Evolutionary conservation across 805 yeast species (phyloP).

Genomic region (Kodamaea kakaduensis): DNA sequence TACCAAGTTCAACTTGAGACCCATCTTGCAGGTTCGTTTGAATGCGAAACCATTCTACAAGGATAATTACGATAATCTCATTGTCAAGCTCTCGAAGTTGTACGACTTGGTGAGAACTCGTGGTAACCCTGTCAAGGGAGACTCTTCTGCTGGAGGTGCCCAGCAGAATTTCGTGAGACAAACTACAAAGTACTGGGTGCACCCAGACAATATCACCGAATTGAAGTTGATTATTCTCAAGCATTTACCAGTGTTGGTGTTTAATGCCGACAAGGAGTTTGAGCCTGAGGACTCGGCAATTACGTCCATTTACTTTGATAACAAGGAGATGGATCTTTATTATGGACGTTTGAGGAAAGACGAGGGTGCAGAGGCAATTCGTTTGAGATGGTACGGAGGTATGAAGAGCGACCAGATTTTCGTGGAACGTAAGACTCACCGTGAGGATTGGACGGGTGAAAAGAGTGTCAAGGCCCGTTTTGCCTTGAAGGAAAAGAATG

Average conservation of each 20-base stretch:
- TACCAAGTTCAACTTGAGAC: slow-evolving; percentile 68
- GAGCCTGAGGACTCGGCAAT: slow-evolving; percentile 93
- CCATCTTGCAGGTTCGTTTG: slow-evolving; percentile 89
- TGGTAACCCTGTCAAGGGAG: slow-evolving; percentile 94
- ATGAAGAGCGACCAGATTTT: slow-evolving; percentile 90
- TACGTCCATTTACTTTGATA: slow-evolving; percentile 94
- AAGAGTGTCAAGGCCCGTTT: slow-evolving; percentile 98
- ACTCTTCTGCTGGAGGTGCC: slow-evolving; percentile 95
- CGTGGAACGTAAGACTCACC: slow-evolving; percentile 95
- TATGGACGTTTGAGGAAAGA: slow-evolving; percentile 92
- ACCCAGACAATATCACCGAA: slow-evolving; percentile 96
- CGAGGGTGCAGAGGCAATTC: slow-evolving; percentile 98
- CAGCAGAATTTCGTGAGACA: slow-evolving; percentile 98
- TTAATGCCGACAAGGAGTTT: slow-evolving; percentile 94
- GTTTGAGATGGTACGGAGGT: slow-evolving; percentile 99
- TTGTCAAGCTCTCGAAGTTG: slow-evolving; percentile 82
- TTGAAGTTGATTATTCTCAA: slow-evolving; percentile 86
- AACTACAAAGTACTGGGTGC: slow-evolving; percentile 99
- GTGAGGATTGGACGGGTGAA: slow-evolving; percentile 99
- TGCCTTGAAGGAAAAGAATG: slow-evolving; percentile 84
- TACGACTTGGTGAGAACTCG: slow-evolving; percentile 93
- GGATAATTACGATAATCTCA: slow-evolving; percentile 85
- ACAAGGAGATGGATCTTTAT: slow-evolving; percentile 82
- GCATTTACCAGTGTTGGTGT: slow-evolving; percentile 94
- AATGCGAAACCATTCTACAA: slow-evolving; percentile 94